Percentiles rank a stretch among this genome's conserved stretches.
Conservation (phyloP, 1,284 basidiomycete genomes). For the Grifola frondosa region DNA sequence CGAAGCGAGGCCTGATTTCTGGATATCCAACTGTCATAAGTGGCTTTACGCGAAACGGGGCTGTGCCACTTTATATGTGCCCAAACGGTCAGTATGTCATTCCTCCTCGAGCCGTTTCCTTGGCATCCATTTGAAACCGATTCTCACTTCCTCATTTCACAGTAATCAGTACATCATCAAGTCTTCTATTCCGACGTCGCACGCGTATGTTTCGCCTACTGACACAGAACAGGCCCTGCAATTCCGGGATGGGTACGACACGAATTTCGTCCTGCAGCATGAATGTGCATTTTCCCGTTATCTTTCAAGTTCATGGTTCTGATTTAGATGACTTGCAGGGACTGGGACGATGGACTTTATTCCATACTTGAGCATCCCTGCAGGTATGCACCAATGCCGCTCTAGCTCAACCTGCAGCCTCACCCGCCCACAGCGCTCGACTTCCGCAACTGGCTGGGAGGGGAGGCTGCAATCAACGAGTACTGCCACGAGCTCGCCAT, state of each 20-base stretch:
- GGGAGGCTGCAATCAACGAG: slow-evolving; percentile 74
- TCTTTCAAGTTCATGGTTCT: background rate
- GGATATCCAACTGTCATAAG: slow-evolving; percentile 83
- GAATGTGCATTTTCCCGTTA: slow-evolving; percentile 45
- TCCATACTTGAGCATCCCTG: slow-evolving; percentile 51
- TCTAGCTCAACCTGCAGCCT: no score
- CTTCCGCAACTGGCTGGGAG: slow-evolving; percentile 81
- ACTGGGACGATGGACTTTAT: slow-evolving; percentile 67
- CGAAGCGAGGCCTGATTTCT: slow-evolving; percentile 71
- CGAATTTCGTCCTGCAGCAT: slow-evolving; percentile 59
- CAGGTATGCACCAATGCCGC: slow-evolving; percentile 41
- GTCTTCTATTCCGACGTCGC: slow-evolving; percentile 74
- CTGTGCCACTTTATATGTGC: slow-evolving; percentile 76
- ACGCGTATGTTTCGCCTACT: slow-evolving; percentile 49
- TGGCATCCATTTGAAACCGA: background rate
- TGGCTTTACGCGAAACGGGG: slow-evolving; percentile 79
- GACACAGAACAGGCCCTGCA: slow-evolving; percentile 20
- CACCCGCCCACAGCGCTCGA: slow-evolving; percentile 54
- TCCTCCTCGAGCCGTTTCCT: background rate
- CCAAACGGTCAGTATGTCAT: slow-evolving; percentile 53
- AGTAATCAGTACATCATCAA: slow-evolving; percentile 81
- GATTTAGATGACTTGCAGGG: slow-evolving; percentile 44
- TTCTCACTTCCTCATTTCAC: background rate
- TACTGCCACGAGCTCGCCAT: slow-evolving; percentile 79
- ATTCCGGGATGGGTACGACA: no score